Conservation (phyloP, 345 rosid species). For the Adansonia digitata region DNA sequence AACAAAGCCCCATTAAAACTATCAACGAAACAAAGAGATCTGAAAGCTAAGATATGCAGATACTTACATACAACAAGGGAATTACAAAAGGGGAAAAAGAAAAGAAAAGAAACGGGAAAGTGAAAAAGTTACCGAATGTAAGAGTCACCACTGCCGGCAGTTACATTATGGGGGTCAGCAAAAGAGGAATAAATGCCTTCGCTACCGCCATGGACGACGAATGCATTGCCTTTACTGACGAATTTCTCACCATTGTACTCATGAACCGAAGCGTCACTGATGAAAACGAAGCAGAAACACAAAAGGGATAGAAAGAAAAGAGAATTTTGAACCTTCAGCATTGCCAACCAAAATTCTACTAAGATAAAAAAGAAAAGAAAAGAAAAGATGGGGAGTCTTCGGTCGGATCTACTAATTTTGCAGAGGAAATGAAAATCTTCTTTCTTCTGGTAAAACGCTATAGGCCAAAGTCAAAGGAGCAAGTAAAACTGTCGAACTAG, state of each 20-base stretch:
- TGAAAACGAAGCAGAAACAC: conserved; percentile 19
- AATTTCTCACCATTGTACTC: conserved; percentile 73
- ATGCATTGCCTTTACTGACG: conserved; percentile 82
- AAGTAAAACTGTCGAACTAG: neutral
- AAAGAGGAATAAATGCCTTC: conserved; percentile 85
- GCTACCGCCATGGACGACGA: conserved; percentile 88
- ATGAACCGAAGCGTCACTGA: conserved; percentile 66
- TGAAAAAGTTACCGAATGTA: conserved; percentile 52
- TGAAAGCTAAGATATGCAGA: neutral
- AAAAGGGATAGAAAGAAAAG: conserved; percentile 21
- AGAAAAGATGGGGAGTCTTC: neutral
- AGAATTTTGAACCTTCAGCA: conserved; percentile 17
- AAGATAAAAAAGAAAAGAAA: neutral
- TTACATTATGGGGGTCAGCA: conserved; percentile 23
- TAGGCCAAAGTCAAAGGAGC: neutral
- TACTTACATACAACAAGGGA: neutral
- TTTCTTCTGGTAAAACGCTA: neutral
- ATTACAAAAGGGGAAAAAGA: neutral
- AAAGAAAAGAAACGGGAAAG: neutral
- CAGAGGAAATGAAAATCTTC: neutral
- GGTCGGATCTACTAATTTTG: conserved; percentile 37
- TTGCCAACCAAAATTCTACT: neutral
- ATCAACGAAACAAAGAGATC: conserved; percentile 10
- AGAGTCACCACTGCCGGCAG: conserved; percentile 37
- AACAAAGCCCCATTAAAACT: conserved; percentile 8